Base-by-base conservation (phyloP, 2,329 filamentous ascomycete species). In the Aureobasidium namibiae region DNA sequence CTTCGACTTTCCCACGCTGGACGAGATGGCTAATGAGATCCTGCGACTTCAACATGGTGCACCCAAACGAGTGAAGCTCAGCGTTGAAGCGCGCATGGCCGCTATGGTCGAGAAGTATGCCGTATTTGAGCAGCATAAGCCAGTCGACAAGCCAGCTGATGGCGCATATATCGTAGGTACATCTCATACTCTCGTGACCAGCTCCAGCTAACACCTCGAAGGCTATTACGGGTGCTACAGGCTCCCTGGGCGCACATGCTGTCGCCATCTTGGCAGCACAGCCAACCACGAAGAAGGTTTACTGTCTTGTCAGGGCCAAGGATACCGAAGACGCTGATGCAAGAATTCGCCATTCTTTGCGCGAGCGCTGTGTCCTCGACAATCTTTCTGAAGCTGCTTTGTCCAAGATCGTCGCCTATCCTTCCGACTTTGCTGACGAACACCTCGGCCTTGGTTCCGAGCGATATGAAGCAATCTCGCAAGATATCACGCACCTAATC, bases 181-280 rank as follows among this genome's bases (percentile, higher is more conserved):
- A 18, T 11, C 7, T 16, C 3, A 4, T 1, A 9, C 24, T 31
- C 24, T 21, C 21, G 38, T 11, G 58, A 42, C 14, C n/a, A 26
- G n/a, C n/a, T n/a, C n/a, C n/a, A 11, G 45, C 62, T 10, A 57
- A 58, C 4, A 42, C 63, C 49, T 29, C 50, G 50, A 57, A 65
- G 53, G 67, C 82, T 1, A 68, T 87, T 4, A 87, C 84, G 0
- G 85, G 85, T 0, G 78, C 80, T 0, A 87, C 84, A 0, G 85
- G 85, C 1, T 84, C 82, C 1, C 73, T 87, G 0, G 85, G 85
- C 2, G 75, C 80, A 0, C 82, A 86, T 62, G 71, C 84, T 1
- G 74, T 82, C 2, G 61, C 67, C 0, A 65, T 68, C 29, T 61
- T 73, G 8, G 62, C 68, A 44, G 18, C n/a, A 7, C 60, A 63